phyloP scores from a whole-genome alignment of 768 basidiomycete species.

The Tremella yokohamensis region DNA sequence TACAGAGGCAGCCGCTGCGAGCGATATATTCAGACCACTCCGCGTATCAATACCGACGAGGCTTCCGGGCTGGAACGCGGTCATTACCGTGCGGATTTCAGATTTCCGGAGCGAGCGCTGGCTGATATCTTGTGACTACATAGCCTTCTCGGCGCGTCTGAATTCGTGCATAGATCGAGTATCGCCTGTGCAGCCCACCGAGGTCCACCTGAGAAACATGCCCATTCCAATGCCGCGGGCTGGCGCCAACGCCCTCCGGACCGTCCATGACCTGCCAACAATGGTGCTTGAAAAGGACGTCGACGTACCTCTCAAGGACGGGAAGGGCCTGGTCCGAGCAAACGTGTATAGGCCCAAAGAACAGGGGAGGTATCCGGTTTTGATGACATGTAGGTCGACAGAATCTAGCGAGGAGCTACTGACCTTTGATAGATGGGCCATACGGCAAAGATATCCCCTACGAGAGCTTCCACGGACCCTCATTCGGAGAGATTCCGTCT shows the following conservation, averaged over 20 bases:
- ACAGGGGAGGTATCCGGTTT: conserved; percentile 16
- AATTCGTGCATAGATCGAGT: too few relatives aligned
- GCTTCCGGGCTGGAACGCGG: background rate
- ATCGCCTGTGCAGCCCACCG: too few relatives aligned
- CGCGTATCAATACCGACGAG: background rate
- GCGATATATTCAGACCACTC: too few relatives aligned
- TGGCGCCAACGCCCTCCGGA: conserved; percentile 17
- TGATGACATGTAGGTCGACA: conserved; percentile 20
- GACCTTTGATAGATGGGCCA: background rate
- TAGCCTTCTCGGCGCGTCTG: too few relatives aligned
- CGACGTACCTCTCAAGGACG: conserved; percentile 29
- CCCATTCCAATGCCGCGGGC: conserved; percentile 14
- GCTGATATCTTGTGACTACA: too few relatives aligned
- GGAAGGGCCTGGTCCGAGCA: conserved; percentile 24
- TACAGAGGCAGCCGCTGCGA: background rate
- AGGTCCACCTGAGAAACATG: conserved; percentile 2
- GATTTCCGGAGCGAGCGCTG: background rate
- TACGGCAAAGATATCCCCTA: conserved; percentile 29
- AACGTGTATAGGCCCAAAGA: conserved; percentile 36
- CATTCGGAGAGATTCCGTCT: conserved; percentile 25
- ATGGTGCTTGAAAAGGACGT: conserved; percentile 28
- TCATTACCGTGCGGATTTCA: background rate
- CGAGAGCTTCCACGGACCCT: conserved; percentile 22
- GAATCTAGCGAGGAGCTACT: too few relatives aligned
- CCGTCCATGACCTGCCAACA: conserved; percentile 6